Conservation (phyloP, 192 early-diverging fungal species). For the Entomortierella parvispora region DNA sequence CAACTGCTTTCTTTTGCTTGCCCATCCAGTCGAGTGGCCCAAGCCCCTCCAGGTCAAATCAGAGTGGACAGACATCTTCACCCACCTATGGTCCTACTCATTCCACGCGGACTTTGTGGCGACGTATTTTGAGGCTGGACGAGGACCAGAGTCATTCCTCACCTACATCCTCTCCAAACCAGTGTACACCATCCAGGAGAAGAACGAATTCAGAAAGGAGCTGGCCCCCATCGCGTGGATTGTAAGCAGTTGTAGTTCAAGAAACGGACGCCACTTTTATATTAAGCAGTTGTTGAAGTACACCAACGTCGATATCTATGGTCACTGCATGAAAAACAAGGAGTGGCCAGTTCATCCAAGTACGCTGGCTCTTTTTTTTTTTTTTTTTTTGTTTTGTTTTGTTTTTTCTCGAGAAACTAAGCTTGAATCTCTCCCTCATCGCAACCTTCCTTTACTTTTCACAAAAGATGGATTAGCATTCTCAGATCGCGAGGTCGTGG, state of each 20-base stretch:
- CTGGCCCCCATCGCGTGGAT: constrained; percentile 49
- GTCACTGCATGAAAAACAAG: constrained; percentile 34
- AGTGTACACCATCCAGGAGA: constrained; percentile 10
- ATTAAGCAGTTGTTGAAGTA: constrained; percentile 40
- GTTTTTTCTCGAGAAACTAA: background rate
- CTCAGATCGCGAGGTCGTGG: constrained; percentile 1
- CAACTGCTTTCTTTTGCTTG: background rate
- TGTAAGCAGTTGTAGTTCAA: constrained; percentile 24
- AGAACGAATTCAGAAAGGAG: constrained; percentile 12
- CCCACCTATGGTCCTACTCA: constrained; percentile 21
- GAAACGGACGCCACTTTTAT: constrained; percentile 38
- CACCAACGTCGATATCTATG: constrained; percentile 47
- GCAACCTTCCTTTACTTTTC: background rate
- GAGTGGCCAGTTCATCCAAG: constrained; percentile 27
- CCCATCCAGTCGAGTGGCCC: constrained; percentile 14
- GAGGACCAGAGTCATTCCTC: constrained; percentile 4
- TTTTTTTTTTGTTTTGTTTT: background rate
- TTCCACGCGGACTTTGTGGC: constrained; percentile 24
- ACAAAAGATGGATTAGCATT: constrained; percentile 3
- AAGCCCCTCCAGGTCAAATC: constrained; percentile 7
- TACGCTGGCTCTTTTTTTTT: background rate
- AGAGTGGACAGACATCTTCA: constrained; percentile 16
- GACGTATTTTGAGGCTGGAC: constrained; percentile 14
- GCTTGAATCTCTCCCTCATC: background rate
- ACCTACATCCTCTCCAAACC: constrained; percentile 1